Evolutionary conservation across 768 basidiomycete genomes (phyloP).

Genomic region (Goffeauzyma gilvescens): DNA sequence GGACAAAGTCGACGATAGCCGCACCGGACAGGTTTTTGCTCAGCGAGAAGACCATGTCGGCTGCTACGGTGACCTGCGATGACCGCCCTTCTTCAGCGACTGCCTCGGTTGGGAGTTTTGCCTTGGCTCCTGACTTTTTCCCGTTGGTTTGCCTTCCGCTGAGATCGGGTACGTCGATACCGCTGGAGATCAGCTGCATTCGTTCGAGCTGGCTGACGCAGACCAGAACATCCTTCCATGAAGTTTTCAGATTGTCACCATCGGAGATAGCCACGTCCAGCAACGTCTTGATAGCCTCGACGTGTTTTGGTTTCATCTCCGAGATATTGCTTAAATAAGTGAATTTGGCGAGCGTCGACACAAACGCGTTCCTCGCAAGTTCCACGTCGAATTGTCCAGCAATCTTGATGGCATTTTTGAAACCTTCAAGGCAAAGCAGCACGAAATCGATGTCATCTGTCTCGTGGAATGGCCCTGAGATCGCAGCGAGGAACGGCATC

Average conservation of each 20-base stretch:
- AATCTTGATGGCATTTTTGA: constrained; percentile 89
- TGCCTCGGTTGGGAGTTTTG: constrained; percentile 62
- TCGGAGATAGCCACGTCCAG: constrained; percentile 90
- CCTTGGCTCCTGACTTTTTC: constrained; percentile 35
- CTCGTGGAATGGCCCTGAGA: constrained; percentile 84
- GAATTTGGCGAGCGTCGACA: constrained; percentile 87
- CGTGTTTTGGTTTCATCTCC: constrained; percentile 98
- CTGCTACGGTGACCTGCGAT: constrained; percentile 92
- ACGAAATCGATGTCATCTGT: constrained; percentile 86
- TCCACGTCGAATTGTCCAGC: constrained; percentile 95
- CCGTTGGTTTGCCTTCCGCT: constrained; percentile 41
- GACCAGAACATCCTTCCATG: constrained; percentile 87
- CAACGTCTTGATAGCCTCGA: constrained; percentile 92
- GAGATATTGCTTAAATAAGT: constrained; percentile 93
- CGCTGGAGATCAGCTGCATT: constrained; percentile 90
- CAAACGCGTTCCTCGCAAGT: constrained; percentile 93
- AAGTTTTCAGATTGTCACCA: constrained; percentile 84
- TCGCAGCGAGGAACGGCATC: constrained; percentile 91
- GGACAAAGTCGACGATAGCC: constrained; percentile 94
- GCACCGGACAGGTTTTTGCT: constrained; percentile 87
- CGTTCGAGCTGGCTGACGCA: constrained; percentile 97
- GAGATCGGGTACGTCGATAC: constrained; percentile 61
- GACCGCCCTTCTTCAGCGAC: constrained; percentile 91
- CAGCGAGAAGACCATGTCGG: constrained; percentile 96
- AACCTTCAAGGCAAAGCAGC: constrained; percentile 79